Conservation (phyloP, 305 asterid species). For the Fraxinus velutina region DNA sequence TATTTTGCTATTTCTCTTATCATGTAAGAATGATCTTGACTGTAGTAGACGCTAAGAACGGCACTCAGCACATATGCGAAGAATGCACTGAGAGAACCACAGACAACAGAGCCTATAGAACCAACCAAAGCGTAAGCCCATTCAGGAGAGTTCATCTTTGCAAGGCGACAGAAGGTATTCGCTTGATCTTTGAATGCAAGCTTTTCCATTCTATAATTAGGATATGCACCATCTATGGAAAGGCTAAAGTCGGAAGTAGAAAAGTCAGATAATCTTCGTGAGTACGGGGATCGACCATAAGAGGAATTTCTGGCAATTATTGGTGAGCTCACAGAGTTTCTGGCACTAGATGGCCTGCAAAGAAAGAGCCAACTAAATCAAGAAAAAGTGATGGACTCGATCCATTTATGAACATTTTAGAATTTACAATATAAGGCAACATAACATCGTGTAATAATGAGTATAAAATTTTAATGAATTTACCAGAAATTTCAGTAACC, state of each 20-base stretch:
- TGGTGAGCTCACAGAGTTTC: constrained; percentile 96
- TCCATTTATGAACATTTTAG: background rate
- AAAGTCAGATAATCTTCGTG: constrained; percentile 87
- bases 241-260: constrained; percentile 96
- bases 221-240: constrained; percentile 68
- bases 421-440: background rate
- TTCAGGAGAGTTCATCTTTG: constrained; percentile 96
- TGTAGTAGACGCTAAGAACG: constrained; percentile 92
- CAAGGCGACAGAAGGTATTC: constrained; percentile 87
- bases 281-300: constrained; percentile 90
- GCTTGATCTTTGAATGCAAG: constrained; percentile 92
- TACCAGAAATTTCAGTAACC: background rate
- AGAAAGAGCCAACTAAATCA: constrained; percentile 3
- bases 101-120: constrained; percentile 82
- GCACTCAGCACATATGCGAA: constrained; percentile 95
- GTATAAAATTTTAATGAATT: background rate
- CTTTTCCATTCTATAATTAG: constrained; percentile 76
- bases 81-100: constrained; percentile 96
- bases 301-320: constrained; percentile 89
- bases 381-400: background rate
- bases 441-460: background rate
- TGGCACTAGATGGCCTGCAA: constrained; percentile 94
- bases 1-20: constrained; percentile 72
- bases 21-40: constrained; percentile 72
- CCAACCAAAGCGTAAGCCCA: constrained; percentile 89